These are phyloP conservation scores for Crotalaria pallida DNA, from an alignment of 306 rosid genomes.

Conservation along the genomic window DNA sequence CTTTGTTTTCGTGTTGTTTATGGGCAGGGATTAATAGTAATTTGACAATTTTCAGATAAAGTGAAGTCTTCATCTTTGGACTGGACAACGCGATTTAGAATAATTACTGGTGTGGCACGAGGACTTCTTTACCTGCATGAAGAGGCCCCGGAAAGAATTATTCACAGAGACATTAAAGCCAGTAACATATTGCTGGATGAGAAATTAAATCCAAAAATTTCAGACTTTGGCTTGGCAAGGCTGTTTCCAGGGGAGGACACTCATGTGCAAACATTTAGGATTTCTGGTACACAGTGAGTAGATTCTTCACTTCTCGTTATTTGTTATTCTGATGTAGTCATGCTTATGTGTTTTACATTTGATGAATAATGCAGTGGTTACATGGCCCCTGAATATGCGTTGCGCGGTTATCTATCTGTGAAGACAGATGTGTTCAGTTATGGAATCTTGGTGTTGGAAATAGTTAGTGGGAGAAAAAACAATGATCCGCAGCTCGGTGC, in stretches of 20 bases:
- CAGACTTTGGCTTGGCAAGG: constrained; percentile 89
- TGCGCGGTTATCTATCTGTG: constrained; percentile 80
- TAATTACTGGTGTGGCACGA: constrained; percentile 60
- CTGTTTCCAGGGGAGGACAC: constrained; percentile 94
- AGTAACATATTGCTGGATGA: constrained; percentile 81
- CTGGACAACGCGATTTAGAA: constrained; percentile 60
- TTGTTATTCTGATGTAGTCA: constrained; percentile 11
- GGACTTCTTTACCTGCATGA: constrained; percentile 87
- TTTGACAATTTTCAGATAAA: constrained; percentile 45
- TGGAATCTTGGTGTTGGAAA: constrained; percentile 76
- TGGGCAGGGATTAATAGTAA: constrained; percentile 8
- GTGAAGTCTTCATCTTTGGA: constrained; percentile 52
- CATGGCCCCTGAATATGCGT: constrained; percentile 91
- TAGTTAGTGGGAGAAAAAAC: constrained; percentile 82
- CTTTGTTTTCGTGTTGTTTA: background rate
- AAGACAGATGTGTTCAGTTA: constrained; percentile 87
- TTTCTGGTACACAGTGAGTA: constrained; percentile 92
- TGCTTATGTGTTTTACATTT: constrained; percentile 13
- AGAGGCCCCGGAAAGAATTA: constrained; percentile 80
- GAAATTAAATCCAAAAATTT: constrained; percentile 68
- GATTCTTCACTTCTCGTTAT: constrained; percentile 11
- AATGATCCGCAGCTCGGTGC: constrained; percentile 35
- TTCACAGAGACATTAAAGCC: constrained; percentile 90
- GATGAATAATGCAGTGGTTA: constrained; percentile 57
- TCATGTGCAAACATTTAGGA: constrained; percentile 71